These are phyloP conservation scores for Naegleria fowleri DNA, from an alignment of 208 protist genomes.

Conservation along the genomic window DNA sequence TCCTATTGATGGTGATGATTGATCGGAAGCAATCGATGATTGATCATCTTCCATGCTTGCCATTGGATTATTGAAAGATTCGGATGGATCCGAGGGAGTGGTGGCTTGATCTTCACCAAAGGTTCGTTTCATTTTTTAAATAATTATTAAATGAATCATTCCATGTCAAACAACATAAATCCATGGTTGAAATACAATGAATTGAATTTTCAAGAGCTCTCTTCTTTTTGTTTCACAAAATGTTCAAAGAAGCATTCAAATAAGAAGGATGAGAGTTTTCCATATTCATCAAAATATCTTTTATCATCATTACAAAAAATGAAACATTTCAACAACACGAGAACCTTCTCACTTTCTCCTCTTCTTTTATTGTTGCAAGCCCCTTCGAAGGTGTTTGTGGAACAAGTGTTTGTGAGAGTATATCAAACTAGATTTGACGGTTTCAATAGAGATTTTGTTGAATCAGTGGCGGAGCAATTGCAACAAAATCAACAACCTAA, in stretches of 20 bases:
- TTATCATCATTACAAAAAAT: not conserved
- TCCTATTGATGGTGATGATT: too few species aligned
- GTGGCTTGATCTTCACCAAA: not conserved
- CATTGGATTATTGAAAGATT: not conserved
- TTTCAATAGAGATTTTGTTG: not conserved
- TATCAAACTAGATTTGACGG: constrained; percentile 14
- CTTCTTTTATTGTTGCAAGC: not conserved
- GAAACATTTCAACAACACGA: constrained; percentile 4
- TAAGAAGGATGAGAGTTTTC: too few species aligned
- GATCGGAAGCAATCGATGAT: not conserved
- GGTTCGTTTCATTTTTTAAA: not conserved
- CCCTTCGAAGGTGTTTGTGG: not conserved
- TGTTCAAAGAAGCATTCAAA: too few species aligned
- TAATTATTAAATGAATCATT: too few species aligned
- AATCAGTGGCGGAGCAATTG: not conserved
- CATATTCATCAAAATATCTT: too few species aligned
- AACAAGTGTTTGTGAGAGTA: constrained; percentile 8
- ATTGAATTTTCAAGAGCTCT: too few species aligned
- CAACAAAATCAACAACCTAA: not conserved
- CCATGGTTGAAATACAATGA: too few species aligned
- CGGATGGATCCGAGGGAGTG: not conserved
- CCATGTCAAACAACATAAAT: too few species aligned
- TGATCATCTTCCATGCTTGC: not conserved
- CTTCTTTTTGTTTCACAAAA: too few species aligned
- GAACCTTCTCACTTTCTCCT: not conserved